Conservation (phyloP, 2,329 filamentous ascomycete genomes). For the Stachybotrys elegans region DNA sequence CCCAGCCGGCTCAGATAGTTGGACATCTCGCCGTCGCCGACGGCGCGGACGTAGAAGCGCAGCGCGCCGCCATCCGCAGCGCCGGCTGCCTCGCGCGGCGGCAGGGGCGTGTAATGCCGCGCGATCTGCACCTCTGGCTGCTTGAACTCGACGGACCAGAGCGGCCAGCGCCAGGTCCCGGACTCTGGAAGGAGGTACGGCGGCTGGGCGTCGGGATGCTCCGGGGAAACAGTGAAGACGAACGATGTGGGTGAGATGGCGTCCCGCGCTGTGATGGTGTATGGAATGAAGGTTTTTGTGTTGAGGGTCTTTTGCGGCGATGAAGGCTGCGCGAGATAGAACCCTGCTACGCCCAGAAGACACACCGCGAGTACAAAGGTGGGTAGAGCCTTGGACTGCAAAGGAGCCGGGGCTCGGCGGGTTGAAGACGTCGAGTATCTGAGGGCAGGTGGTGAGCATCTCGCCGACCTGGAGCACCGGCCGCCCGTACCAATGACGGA, state of each 20-base stretch:
- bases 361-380: slow-evolving; percentile 15
- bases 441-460: too few species aligned
- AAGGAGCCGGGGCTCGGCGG: slow-evolving; percentile 32
- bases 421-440: too few species aligned
- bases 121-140: slow-evolving; percentile 93
- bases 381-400: slow-evolving; percentile 22
- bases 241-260: slow-evolving; percentile 62
- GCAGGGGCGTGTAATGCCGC: slow-evolving; percentile 84
- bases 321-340: slow-evolving; percentile 20
- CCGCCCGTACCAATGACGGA: too few species aligned
- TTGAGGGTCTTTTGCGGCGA: slow-evolving; percentile 40
- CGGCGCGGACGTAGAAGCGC: slow-evolving; percentile 72
- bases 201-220: slow-evolving; percentile 18
- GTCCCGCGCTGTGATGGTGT: slow-evolving; percentile 57
- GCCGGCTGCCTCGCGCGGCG: slow-evolving; percentile 34
- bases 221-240: slow-evolving; percentile 59
- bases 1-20: slow-evolving; percentile 66
- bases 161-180: slow-evolving; percentile 41
- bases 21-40: slow-evolving; percentile 80
- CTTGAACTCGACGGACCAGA: slow-evolving; percentile 90
- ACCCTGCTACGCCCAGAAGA: slow-evolving; percentile 17
- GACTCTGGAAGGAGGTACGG: slow-evolving; percentile 21
- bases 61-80: slow-evolving; percentile 41
- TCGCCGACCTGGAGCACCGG: too few species aligned
- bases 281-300: slow-evolving; percentile 57